Evolutionary conservation across 306 rosid genomes (phyloP).

Genomic region (Citrullus colocynthis): DNA sequence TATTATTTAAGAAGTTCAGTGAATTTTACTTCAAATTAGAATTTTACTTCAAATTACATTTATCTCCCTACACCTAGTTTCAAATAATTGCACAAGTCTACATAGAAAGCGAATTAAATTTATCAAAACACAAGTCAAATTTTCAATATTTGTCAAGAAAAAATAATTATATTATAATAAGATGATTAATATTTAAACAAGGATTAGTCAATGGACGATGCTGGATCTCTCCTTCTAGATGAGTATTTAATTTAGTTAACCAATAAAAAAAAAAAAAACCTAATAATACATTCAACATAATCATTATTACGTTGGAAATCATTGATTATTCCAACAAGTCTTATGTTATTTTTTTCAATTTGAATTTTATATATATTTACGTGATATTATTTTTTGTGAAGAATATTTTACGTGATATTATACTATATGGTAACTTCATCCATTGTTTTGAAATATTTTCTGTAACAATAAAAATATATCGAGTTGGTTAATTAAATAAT

Average conservation of each 20-base stretch:
- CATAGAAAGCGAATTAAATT: background rate
- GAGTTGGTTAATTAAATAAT: conserved; percentile 3
- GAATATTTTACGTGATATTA: conserved; percentile 1
- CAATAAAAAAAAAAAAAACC: no score
- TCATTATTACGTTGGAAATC: background rate
- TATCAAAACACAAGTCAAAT: background rate
- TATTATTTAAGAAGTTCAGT: background rate
- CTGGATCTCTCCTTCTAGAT: background rate
- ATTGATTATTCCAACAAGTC: background rate
- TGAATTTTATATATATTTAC: background rate
- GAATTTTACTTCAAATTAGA: background rate
- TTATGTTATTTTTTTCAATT: background rate
- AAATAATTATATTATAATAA: background rate
- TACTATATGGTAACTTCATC: background rate
- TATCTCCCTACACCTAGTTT: background rate
- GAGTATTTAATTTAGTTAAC: background rate
- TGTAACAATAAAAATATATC: background rate
- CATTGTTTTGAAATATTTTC: background rate
- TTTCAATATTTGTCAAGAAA: background rate
- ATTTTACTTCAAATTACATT: background rate
- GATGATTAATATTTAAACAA: background rate
- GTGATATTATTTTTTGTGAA: background rate
- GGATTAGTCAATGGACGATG: background rate
- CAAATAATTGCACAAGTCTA: background rate
- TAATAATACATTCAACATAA: background rate